Percentiles rank a stretch among this genome's conserved stretches.
Evolutionary conservation across 306 rosid species (phyloP).

Genomic region (Bauhinia variegata): DNA sequence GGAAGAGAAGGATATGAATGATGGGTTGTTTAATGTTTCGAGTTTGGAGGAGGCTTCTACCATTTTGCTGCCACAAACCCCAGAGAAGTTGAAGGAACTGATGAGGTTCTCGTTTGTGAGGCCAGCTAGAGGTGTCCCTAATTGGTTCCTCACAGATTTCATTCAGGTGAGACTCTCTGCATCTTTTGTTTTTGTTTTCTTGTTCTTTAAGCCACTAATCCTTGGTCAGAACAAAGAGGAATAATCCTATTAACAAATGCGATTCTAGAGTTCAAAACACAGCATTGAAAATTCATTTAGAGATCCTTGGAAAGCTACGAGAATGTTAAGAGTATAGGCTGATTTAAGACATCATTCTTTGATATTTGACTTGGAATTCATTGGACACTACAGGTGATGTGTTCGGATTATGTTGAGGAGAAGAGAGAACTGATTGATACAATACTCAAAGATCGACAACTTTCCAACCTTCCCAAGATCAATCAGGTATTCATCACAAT

Average conservation of each 20-base stretch:
- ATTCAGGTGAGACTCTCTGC: slow-evolving; percentile 43
- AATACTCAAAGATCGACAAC: slow-evolving; percentile 48
- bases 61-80: slow-evolving; percentile 74
- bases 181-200: no score
- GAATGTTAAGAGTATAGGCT: no score
- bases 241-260: no score
- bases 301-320: no score
- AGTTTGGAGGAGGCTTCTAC: slow-evolving; percentile 60
- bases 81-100: slow-evolving; percentile 64
- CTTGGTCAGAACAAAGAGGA: no score
- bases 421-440: slow-evolving; percentile 56
- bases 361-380: no score
- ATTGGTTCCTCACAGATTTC: slow-evolving; percentile 66
- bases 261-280: no score
- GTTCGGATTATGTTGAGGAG: slow-evolving; percentile 47
- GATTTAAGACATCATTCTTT: no score
- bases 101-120: slow-evolving; percentile 60
- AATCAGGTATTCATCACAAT: slow-evolving; percentile 50
- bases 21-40: slow-evolving; percentile 63
- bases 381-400: slow-evolving; percentile 65
- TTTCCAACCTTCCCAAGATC: slow-evolving; percentile 55
- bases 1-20: slow-evolving; percentile 56
- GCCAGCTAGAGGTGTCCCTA: slow-evolving; percentile 58
- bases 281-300: no score
- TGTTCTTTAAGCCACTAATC: no score